Percentiles rank a stretch among this genome's conserved stretches.
These are phyloP conservation scores for Herpetomonas samuelpessoai DNA, from an alignment of 208 protist genomes.

Conservation along the genomic window DNA sequence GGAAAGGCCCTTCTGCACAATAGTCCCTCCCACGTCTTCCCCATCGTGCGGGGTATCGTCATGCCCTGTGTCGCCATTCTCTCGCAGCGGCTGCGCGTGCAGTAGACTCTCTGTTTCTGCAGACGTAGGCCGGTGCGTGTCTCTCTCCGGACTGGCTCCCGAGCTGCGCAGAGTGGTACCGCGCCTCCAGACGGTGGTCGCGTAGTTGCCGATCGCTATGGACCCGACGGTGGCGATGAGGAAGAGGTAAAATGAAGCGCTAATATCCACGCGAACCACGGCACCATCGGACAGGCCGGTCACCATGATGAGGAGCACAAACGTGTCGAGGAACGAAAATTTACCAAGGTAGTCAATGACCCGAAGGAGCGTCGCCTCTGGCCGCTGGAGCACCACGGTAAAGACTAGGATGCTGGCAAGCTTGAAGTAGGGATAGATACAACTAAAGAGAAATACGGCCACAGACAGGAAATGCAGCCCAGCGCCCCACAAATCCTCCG, in stretches of 20 bases:
- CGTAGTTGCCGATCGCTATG: conserved; percentile 66
- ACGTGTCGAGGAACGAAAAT: conserved; percentile 93
- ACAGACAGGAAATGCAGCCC: conserved; percentile 77
- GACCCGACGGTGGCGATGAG: conserved; percentile 45
- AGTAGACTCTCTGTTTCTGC: background rate
- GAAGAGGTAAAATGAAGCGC: conserved; percentile 59
- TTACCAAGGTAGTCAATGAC: conserved; percentile 91
- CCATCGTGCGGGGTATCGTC: background rate
- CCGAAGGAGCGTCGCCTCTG: conserved; percentile 39
- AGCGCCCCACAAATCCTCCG: conserved; percentile 85
- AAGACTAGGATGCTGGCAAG: conserved; percentile 70
- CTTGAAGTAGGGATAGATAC: conserved; percentile 94
- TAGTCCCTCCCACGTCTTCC: background rate
- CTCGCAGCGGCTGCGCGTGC: background rate
- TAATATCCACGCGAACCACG: conserved; percentile 37
- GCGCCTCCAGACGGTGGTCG: conserved; percentile 43
- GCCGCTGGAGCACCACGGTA: conserved; percentile 41
- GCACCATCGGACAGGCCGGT: conserved; percentile 67
- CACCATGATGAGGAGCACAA: conserved; percentile 92
- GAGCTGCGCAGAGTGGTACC: conserved; percentile 25
- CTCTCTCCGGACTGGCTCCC: background rate
- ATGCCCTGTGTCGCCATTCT: background rate
- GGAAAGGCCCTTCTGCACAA: background rate
- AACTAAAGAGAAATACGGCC: conserved; percentile 91
- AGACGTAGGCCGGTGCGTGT: too few species aligned